Evolutionary conservation across 1,284 basidiomycete genomes (phyloP).

Genomic region (Melampsora americana): DNA sequence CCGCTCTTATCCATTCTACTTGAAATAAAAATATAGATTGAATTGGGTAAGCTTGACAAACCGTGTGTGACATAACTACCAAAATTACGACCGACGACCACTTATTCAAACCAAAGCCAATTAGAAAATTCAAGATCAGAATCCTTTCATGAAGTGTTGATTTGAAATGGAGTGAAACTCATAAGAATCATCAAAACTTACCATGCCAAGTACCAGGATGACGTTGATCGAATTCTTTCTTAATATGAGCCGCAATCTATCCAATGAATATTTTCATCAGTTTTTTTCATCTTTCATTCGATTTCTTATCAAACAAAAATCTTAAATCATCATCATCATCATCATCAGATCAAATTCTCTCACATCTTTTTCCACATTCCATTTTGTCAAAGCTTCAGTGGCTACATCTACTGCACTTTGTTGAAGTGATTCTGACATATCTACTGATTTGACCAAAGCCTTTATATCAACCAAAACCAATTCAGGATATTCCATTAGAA

Average conservation of each 20-base stretch:
- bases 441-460: constrained; percentile 41
- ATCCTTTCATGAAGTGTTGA: no score
- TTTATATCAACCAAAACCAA: neutral
- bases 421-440: constrained; percentile 39
- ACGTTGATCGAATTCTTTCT: constrained; percentile 38
- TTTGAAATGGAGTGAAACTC: no score
- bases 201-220: constrained; percentile 42
- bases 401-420: constrained; percentile 35
- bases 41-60: neutral
- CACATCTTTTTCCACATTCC: constrained; percentile 44
- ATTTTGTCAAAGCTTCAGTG: constrained; percentile 36
- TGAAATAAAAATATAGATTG: neutral
- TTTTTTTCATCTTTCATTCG: no score
- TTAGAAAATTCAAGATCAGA: no score
- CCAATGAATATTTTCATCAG: neutral
- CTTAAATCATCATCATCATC: no score
- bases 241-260: constrained; percentile 41
- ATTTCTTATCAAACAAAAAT: no score
- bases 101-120: neutral
- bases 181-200: no score
- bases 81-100: constrained; percentile 23
- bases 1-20: neutral
- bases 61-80: constrained; percentile 44
- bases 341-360: neutral
- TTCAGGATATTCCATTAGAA: no score